Percentiles rank a stretch among this genome's conserved stretches.
Evolutionary conservation across 148 eudicot species (phyloP).

Genomic region (Euryodendron excelsum): DNA sequence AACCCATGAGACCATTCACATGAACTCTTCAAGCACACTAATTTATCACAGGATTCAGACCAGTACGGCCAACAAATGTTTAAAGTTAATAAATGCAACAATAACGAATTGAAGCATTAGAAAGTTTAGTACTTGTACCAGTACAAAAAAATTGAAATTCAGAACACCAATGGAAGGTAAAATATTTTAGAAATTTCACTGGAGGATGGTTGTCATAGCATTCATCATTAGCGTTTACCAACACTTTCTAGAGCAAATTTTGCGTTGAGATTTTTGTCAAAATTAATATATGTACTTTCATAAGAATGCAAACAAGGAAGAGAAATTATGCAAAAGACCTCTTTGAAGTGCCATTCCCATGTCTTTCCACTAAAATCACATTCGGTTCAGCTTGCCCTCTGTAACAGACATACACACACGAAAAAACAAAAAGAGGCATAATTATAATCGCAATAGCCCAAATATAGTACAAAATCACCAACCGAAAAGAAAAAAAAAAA

Average conservation of each 20-base stretch:
- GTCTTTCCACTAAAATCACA: slow-evolving; percentile 67
- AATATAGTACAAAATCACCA: background rate
- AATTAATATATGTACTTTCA: no score
- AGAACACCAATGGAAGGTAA: no score
- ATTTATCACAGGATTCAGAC: background rate
- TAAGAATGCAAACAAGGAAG: slow-evolving; percentile 7
- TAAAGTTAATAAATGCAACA: no score
- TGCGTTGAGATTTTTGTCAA: background rate
- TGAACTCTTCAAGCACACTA: background rate
- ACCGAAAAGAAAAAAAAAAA: background rate
- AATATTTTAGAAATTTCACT: no score
- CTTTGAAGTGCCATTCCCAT: slow-evolving; percentile 68
- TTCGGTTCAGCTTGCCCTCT: slow-evolving; percentile 35
- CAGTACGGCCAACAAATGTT: background rate
- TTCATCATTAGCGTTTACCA: background rate
- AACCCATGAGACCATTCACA: background rate
- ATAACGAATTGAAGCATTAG: no score
- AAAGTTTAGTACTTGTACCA: no score
- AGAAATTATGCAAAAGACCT: slow-evolving; percentile 40
- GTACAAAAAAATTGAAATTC: no score
- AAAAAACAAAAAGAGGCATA: background rate
- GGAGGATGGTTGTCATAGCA: no score
- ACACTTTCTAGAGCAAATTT: background rate
- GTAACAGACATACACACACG: slow-evolving; percentile 17
- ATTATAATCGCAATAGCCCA: no score